Evolutionary conservation across 140 eudicot species (phyloP), one percentile per base, ranked within the genome.

Genomic region (Oenanthe javanica): DNA sequence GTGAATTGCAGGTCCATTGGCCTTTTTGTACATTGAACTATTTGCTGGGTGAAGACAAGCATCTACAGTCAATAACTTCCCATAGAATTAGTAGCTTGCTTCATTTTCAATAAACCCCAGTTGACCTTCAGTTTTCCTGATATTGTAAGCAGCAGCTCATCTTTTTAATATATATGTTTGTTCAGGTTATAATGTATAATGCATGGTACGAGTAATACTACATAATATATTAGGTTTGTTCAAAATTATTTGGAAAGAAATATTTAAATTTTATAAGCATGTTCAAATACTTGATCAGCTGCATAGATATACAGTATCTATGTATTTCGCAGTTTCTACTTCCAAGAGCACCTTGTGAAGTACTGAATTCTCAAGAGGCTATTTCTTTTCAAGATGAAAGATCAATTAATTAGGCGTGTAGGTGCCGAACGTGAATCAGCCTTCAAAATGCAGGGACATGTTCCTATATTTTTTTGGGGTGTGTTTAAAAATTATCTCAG

Each of bases 91-190:
- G 46, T 73, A 46, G 77, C 55, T 46, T 73, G 77, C 57, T 73
- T 73, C 77, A 73, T 73, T 73, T 73, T 73, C 57, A 73, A 19
- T 40, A 38, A 18, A 23, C 57, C 57, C 55, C 78, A 47, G 78
- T 23, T 46, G 21, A 46, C 77, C 3, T 73, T 31, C 19, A 72
- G 23, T 43, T 42, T 72, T 9, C 31, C 6, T 2, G 12, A 18
- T 72, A 42, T 38, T 70, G 25, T 70, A 72, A 73, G 57, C 18
- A 73, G 50, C 27, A 46, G 42, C 77, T 19, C 50, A 46, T 46
- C n/a, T 46, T n/a, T 27, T 18, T 21, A n/a, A 73, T 46, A 8
- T 19, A 70, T 70, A 18, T 10, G 45, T 4, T 27, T 67, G 4
- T 63, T 61, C 25, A 31, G 73, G 43, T 67, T 9, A 31, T 64